Conservation (phyloP, 2,329 filamentous ascomycete genomes). For the Fusarium succisae region DNA sequence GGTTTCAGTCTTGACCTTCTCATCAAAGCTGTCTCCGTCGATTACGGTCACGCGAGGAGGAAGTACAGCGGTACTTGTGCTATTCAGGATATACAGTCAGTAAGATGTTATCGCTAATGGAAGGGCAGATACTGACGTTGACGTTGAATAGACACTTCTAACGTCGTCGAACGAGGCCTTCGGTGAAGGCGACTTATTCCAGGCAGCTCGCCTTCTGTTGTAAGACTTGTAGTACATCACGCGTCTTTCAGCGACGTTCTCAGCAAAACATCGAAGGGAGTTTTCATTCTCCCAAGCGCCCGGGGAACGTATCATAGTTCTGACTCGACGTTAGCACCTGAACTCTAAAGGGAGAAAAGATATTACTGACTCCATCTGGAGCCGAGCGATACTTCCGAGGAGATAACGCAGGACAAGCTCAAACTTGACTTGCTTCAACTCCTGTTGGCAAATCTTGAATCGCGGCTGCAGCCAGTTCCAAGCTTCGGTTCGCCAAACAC, state of each 20-base stretch:
- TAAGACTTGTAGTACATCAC: not conserved
- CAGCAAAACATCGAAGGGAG: not conserved
- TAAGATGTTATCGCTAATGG: rapidly evolving
- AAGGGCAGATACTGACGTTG: not conserved
- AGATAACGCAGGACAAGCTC: slow-evolving; percentile 7
- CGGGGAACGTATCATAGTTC: not conserved
- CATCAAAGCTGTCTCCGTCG: not conserved
- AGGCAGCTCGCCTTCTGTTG: not conserved
- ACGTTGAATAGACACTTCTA: not conserved
- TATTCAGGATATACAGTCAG: not conserved
- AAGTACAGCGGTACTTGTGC: not conserved
- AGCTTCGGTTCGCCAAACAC: rapidly evolving
- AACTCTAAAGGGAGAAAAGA: rapidly evolving
- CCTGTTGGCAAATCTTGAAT: not conserved
- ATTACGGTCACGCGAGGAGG: no score
- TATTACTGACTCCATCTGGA: not conserved
- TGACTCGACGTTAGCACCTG: rapidly evolving
- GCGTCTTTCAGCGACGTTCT: not conserved
- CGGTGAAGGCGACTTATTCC: not conserved
- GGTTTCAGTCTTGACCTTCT: not conserved
- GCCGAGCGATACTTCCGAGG: not conserved
- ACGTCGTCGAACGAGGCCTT: not conserved
- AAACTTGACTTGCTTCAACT: not conserved
- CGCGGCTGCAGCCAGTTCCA: slow-evolving; percentile 6
- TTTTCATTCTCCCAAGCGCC: not conserved